These are phyloP conservation scores for Malus domestica DNA, from an alignment of 306 rosid species.

Conservation along the genomic window ASM211411v1 NC_041792.1:6312501-6313000, in stretches of 20 bases:
- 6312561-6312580: background rate
- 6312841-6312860: background rate
- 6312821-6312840: background rate
- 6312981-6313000: too few species aligned
- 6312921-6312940: too few species aligned
- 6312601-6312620: background rate
- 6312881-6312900: background rate
- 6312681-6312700: background rate
- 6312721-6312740: background rate
- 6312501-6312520: too few species aligned
- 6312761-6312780: background rate
- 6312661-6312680: background rate
- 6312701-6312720: background rate
- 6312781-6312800: background rate
- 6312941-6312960: too few species aligned
- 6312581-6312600: background rate
- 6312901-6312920: background rate
- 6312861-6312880: background rate
- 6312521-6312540: background rate
- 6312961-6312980: too few species aligned
- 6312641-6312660: background rate
- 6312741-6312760: background rate
- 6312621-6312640: background rate
- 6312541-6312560: background rate
- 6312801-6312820: background rate